phyloP scores from a whole-genome alignment of 805 yeast genomes.

The Myxozyma nipponensis region DNA sequence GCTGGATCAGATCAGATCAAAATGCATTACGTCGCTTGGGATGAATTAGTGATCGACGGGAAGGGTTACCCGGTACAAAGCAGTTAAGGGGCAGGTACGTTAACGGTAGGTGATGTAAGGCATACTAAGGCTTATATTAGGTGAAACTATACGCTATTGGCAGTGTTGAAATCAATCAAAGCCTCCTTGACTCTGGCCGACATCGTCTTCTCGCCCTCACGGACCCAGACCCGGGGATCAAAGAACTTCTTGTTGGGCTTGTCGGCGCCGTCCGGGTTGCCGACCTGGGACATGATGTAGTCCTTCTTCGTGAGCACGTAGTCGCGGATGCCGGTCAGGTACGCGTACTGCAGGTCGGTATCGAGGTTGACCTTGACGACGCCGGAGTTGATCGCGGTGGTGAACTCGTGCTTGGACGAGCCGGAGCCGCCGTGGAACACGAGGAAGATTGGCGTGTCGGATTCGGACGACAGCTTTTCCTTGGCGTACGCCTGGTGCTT shows the following conservation, averaged over 20 bases:
- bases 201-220: constrained; percentile 99
- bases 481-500: constrained; percentile 91
- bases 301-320: constrained; percentile 94
- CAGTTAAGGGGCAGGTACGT: background rate
- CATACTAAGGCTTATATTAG: constrained; percentile 6
- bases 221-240: constrained; percentile 99
- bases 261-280: constrained; percentile 99
- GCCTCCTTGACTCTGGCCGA: constrained; percentile 77
- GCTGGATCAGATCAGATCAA: too few species aligned
- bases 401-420: constrained; percentile 86
- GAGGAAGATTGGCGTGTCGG: constrained; percentile 76
- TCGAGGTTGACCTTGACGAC: constrained; percentile 98
- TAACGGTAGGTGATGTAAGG: background rate
- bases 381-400: constrained; percentile 86
- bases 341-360: constrained; percentile 98
- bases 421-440: constrained; percentile 99
- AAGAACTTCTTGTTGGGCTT: constrained; percentile 99
- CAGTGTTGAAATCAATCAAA: constrained; percentile 67
- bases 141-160: constrained; percentile 2
- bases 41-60: too few species aligned
- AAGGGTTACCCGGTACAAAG: too few species aligned
- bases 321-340: constrained; percentile 95
- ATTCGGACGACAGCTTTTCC: constrained; percentile 52
- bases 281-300: constrained; percentile 82
- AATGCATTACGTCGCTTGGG: too few species aligned